phyloP scores from a whole-genome alignment of 169 alveolate species.

The Babesia sp. region DNA sequence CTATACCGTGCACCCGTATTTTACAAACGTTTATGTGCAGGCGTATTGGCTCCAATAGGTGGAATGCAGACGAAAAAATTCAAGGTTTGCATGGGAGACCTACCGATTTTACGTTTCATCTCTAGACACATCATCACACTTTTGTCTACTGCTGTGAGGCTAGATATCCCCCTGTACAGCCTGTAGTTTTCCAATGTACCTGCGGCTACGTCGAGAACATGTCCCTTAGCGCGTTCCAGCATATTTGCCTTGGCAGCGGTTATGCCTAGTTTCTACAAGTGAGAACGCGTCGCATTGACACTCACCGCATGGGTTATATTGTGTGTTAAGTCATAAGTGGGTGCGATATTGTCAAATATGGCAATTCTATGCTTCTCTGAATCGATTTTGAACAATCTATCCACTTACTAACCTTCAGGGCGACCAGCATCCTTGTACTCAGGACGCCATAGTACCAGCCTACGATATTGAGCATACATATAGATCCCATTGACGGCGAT shows the following conservation, averaged over 20 bases:
- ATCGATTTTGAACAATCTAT: background rate
- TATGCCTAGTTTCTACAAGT: slow-evolving; percentile 30
- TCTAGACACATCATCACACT: slow-evolving; percentile 74
- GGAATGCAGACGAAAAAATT: no score
- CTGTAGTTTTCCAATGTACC: slow-evolving; percentile 72
- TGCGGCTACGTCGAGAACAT: slow-evolving; percentile 78
- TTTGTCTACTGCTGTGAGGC: slow-evolving; percentile 74
- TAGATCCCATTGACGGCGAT: slow-evolving; percentile 29
- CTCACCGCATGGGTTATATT: slow-evolving; percentile 16
- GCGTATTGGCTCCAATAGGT: no score
- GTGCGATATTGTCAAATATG: slow-evolving; percentile 54
- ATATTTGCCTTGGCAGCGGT: slow-evolving; percentile 51
- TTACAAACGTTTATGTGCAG: no score
- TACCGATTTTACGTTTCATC: slow-evolving; percentile 70
- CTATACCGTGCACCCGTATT: no score
- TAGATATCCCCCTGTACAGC: slow-evolving; percentile 63
- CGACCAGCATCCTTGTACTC: slow-evolving; percentile 35
- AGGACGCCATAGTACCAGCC: slow-evolving; percentile 31
- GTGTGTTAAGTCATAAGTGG: slow-evolving; percentile 46
- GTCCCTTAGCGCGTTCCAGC: slow-evolving; percentile 71
- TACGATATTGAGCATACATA: slow-evolving; percentile 20
- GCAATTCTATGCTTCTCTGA: slow-evolving; percentile 60
- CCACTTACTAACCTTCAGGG: slow-evolving; percentile 26
- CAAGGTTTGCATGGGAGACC: background rate
- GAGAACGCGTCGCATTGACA: background rate